Percentiles rank a stretch among this genome's conserved stretches.
Conservation (phyloP, 139 green algal genomes). For the Ostreobium quekettii region DNA sequence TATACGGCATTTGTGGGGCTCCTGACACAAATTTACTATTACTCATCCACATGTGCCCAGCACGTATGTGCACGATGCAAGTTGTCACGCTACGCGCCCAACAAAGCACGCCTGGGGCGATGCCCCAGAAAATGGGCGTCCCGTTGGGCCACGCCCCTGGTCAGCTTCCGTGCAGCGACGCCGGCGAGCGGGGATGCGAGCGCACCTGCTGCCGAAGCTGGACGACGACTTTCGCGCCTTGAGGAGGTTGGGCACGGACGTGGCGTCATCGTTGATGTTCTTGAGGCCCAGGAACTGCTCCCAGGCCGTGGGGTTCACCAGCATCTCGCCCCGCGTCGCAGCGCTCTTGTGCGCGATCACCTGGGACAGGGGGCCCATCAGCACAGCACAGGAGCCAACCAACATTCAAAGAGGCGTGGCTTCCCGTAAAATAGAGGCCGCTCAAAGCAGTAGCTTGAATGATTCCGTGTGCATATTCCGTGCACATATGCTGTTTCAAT, state of each 20-base stretch:
- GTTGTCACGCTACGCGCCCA: too few relatives aligned
- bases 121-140: too few relatives aligned
- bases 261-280: conserved; percentile 28
- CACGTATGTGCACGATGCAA: too few relatives aligned
- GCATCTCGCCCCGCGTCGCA: conserved; percentile 35
- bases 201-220: too few relatives aligned
- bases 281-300: conserved; percentile 25
- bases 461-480: conserved; percentile 16
- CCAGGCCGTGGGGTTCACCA: conserved; percentile 30
- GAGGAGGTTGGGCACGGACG: background rate
- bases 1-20: too few relatives aligned
- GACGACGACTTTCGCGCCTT: background rate
- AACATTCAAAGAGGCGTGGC: background rate
- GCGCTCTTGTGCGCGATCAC: conserved; percentile 30
- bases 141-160: too few relatives aligned
- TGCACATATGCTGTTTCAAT: conserved; percentile 11
- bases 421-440: background rate
- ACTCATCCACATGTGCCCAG: too few relatives aligned
- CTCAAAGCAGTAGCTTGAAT: conserved; percentile 7
- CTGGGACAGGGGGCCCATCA: background rate
- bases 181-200: too few relatives aligned
- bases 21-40: too few relatives aligned
- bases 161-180: too few relatives aligned
- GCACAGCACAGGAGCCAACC: background rate
- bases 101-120: too few relatives aligned